phyloP scores from a whole-genome alignment of 1,284 basidiomycete genomes.

The Malassezia equina region DNA sequence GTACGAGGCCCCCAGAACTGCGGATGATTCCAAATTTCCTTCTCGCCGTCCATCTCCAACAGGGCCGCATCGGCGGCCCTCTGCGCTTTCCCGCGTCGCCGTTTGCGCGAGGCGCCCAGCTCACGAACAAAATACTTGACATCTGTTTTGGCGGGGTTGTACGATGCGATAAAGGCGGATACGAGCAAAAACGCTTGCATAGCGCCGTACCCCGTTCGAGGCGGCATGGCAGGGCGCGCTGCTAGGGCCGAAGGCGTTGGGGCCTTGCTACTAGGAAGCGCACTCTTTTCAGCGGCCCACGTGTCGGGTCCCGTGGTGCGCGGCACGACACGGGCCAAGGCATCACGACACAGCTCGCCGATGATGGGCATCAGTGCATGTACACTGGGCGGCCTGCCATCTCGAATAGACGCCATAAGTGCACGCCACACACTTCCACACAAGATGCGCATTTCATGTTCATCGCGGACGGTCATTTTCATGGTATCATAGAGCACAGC shows the following conservation, averaged over 20 bases:
- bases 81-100: slow-evolving; percentile 11
- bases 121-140: slow-evolving; percentile 49
- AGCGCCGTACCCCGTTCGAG: slow-evolving; percentile 18
- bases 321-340: slow-evolving; percentile 28
- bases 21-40: slow-evolving; percentile 58
- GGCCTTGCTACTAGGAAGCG: too few species aligned
- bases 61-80: slow-evolving; percentile 17
- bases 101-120: slow-evolving; percentile 21
- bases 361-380: slow-evolving; percentile 19
- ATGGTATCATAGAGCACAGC: slow-evolving; percentile 37
- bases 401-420: slow-evolving; percentile 17
- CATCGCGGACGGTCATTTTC: slow-evolving; percentile 24
- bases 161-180: slow-evolving; percentile 72
- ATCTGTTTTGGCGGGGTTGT: slow-evolving; percentile 73
- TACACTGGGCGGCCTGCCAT: neutral
- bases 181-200: slow-evolving; percentile 61
- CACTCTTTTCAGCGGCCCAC: slow-evolving; percentile 21
- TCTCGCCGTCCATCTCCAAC: slow-evolving; percentile 33
- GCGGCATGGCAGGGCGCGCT: neutral
- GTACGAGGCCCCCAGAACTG: slow-evolving; percentile 66
- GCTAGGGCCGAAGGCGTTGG: neutral
- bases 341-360: slow-evolving; percentile 28
- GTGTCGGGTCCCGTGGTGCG: slow-evolving; percentile 26
- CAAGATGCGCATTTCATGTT: slow-evolving; percentile 29
- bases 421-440: slow-evolving; percentile 32